Evolutionary conservation across 805 yeast genomes (phyloP).

Genomic region (Maudiozyma turicensis): DNA sequence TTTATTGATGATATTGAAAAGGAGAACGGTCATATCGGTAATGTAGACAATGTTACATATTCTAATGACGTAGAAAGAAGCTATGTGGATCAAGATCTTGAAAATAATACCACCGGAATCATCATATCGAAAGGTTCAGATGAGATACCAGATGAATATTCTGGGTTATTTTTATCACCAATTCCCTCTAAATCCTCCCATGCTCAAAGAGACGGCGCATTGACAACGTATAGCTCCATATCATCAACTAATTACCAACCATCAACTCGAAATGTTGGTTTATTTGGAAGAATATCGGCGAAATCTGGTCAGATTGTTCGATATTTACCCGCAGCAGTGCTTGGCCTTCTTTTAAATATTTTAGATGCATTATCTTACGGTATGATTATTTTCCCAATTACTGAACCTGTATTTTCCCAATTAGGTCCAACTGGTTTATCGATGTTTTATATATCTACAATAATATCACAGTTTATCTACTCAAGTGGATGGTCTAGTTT

Average conservation of each 20-base stretch:
- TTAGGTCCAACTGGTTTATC: constrained; percentile 86
- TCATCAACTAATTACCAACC: not conserved
- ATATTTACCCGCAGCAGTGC: constrained; percentile 64
- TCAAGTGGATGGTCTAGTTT: constrained; percentile 89
- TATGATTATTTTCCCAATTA: constrained; percentile 92
- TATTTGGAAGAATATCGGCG: constrained; percentile 1
- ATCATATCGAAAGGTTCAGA: constrained; percentile 1
- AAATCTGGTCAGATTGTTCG: constrained; percentile 7
- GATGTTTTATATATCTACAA: constrained; percentile 86
- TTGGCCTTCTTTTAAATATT: constrained; percentile 78
- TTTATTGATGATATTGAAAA: constrained; percentile 9
- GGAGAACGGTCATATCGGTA: not conserved
- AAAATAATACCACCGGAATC: not conserved
- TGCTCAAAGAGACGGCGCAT: not conserved
- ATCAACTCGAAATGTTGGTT: not conserved
- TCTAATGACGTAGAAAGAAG: constrained; percentile 1
- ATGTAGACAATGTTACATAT: not conserved
- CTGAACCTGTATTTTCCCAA: constrained; percentile 63
- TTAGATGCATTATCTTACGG: constrained; percentile 93
- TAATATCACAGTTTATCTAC: constrained; percentile 80
- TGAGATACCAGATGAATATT: constrained; percentile 5
- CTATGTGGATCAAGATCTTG: not conserved
- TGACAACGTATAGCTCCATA: not conserved
- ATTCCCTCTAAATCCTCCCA: constrained; percentile 6
- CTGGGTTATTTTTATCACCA: constrained; percentile 11